Percentiles rank a stretch among this genome's conserved stretches.
Conservation (phyloP, 805 yeast species). For the Metschnikowia vanudenii region DNA sequence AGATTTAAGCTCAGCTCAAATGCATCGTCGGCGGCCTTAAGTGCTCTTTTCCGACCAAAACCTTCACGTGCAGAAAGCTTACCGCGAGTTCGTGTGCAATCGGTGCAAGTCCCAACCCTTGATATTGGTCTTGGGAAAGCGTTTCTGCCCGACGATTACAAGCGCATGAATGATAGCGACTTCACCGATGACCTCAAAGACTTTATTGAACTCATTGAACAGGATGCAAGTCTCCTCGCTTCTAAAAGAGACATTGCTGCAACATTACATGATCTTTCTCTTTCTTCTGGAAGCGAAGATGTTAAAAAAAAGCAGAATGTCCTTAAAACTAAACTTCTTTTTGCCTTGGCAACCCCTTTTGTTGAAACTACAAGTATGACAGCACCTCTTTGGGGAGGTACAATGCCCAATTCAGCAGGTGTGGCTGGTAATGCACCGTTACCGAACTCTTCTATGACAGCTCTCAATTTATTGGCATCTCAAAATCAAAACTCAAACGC, state of each 20-base stretch:
- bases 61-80: constrained; percentile 37
- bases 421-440: constrained; percentile 19
- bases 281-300: constrained; percentile 36
- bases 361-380: constrained; percentile 41
- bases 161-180: constrained; percentile 17
- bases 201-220: constrained; percentile 48
- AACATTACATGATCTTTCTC: constrained; percentile 56
- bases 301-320: constrained; percentile 37
- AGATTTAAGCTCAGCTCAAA: constrained; percentile 36
- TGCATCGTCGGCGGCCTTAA: constrained; percentile 48
- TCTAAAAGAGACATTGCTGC: constrained; percentile 45
- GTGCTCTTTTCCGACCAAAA: constrained; percentile 43
- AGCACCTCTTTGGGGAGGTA: constrained; percentile 19
- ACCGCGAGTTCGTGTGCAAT: constrained; percentile 21
- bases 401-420: constrained; percentile 11
- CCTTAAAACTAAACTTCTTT: constrained; percentile 48
- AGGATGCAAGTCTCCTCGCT: constrained; percentile 29
- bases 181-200: constrained; percentile 46
- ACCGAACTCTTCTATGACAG: constrained; percentile 27
- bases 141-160: background rate
- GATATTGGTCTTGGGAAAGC: background rate
- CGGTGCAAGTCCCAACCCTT: background rate
- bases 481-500: constrained; percentile 3
- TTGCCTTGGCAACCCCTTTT: constrained; percentile 70
- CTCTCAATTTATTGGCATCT: constrained; percentile 26